Percentiles rank a stretch among this genome's conserved stretches.
Conservation (phyloP, 768 basidiomycete species). For the Naganishia antarctica region DNA sequence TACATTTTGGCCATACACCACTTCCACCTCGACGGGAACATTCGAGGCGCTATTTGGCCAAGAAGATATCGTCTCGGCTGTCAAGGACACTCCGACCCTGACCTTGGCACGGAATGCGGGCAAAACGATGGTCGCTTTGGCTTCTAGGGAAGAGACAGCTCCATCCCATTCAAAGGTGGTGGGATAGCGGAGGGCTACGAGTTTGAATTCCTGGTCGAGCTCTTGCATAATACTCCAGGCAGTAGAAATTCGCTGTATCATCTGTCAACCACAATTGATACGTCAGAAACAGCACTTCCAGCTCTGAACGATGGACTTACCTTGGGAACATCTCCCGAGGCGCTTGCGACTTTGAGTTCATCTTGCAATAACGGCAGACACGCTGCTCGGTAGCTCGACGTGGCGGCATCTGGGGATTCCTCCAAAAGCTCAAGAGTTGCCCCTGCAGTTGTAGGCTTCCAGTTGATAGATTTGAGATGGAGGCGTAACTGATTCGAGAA, state of each 20-base stretch:
- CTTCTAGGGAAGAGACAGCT: constrained; percentile 4
- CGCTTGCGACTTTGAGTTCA: constrained; percentile 24
- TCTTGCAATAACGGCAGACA: constrained; percentile 37
- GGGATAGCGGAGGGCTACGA: constrained; percentile 37
- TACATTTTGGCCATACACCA: constrained; percentile 10
- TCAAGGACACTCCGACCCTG: constrained; percentile 30
- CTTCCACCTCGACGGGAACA: constrained; percentile 5
- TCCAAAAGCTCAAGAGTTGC: background rate
- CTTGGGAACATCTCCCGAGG: constrained; percentile 2
- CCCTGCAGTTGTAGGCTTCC: background rate
- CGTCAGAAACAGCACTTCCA: background rate
- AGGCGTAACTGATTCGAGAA: constrained; percentile 20
- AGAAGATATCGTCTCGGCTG: constrained; percentile 14
- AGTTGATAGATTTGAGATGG: constrained; percentile 16
- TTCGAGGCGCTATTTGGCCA: constrained; percentile 34
- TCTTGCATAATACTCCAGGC: constrained; percentile 38
- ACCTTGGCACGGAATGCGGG: constrained; percentile 32
- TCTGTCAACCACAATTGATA: constrained; percentile 26
- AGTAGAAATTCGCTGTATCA: constrained; percentile 35
- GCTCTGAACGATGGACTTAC: constrained; percentile 3
- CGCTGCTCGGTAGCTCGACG: constrained; percentile 25
- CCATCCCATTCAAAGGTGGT: constrained; percentile 18
- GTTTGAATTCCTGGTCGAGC: constrained; percentile 37
- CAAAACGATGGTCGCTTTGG: constrained; percentile 27
- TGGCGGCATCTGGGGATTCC: background rate